Evolutionary conservation across 2,329 filamentous ascomycete genomes (phyloP).

Genomic region (Pseudogymnoascus pannorum): DNA sequence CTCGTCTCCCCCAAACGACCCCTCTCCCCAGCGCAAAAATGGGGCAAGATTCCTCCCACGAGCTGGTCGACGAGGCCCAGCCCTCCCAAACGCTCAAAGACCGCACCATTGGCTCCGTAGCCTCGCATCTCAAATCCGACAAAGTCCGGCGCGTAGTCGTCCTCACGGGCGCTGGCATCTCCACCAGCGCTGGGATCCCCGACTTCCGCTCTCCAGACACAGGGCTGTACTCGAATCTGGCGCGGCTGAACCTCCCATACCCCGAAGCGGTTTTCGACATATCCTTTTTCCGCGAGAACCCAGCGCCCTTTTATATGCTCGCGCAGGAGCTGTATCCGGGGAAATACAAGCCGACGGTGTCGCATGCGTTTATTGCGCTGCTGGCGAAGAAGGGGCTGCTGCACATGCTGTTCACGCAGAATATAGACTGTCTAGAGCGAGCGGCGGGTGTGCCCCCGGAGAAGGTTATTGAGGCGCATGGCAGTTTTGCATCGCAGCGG

Average conservation of each 20-base stretch:
- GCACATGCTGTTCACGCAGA: slow-evolving; percentile 88
- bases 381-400: slow-evolving; percentile 73
- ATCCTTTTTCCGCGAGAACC: slow-evolving; percentile 74
- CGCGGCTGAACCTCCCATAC: slow-evolving; percentile 75
- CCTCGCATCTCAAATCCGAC: slow-evolving; percentile 70
- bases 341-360: slow-evolving; percentile 78
- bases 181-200: slow-evolving; percentile 69
- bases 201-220: slow-evolving; percentile 93
- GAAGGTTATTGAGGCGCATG: slow-evolving; percentile 86
- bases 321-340: slow-evolving; percentile 90
- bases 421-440: slow-evolving; percentile 92
- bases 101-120: slow-evolving; percentile 66
- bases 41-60: slow-evolving; percentile 75
- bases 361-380: slow-evolving; percentile 81
- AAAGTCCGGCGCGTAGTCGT: slow-evolving; percentile 67
- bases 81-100: slow-evolving; percentile 58
- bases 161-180: slow-evolving; percentile 86
- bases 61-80: slow-evolving; percentile 49
- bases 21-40: slow-evolving; percentile 45
- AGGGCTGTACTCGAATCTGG: slow-evolving; percentile 88
- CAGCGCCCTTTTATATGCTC: slow-evolving; percentile 84
- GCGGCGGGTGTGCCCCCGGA: slow-evolving; percentile 74
- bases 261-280: slow-evolving; percentile 95
- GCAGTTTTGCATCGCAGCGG: slow-evolving; percentile 83
- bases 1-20: background rate